Evolutionary conservation across 768 basidiomycete genomes (phyloP).

Genomic region (Stropharia rugosoannulata): DNA sequence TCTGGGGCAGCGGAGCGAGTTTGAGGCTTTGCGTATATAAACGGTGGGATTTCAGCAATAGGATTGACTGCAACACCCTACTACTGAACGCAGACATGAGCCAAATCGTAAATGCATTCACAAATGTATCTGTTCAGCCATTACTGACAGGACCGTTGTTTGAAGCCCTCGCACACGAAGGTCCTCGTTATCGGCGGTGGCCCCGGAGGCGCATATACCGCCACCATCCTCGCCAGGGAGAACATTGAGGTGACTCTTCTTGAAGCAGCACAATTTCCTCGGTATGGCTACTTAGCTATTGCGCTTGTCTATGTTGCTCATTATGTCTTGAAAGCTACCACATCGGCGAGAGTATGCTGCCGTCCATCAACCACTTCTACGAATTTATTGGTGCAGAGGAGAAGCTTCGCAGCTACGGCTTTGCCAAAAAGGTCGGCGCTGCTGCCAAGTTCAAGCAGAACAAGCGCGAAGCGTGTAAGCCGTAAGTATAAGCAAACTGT

Average conservation of each 20-base stretch:
- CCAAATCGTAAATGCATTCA: no score
- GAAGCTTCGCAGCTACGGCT: slow-evolving; percentile 1
- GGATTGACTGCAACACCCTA: no score
- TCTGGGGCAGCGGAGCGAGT: no score
- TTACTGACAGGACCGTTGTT: background rate
- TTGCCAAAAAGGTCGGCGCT: slow-evolving; percentile 1
- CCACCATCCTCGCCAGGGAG: slow-evolving; percentile 4
- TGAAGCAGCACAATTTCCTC: slow-evolving; percentile 6
- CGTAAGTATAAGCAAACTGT: background rate
- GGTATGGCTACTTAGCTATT: background rate
- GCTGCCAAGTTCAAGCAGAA: background rate
- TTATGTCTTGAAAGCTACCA: slow-evolving; percentile 1
- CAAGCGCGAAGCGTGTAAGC: background rate
- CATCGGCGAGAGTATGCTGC: slow-evolving; percentile 9
- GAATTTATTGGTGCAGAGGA: slow-evolving; percentile 7
- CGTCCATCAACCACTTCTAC: slow-evolving; percentile 8
- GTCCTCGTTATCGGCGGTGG: slow-evolving; percentile 6
- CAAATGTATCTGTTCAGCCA: no score
- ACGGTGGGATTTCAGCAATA: no score
- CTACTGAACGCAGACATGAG: no score
- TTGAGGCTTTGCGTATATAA: no score
- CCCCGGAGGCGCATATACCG: slow-evolving; percentile 4
- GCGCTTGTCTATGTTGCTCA: background rate
- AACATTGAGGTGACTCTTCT: slow-evolving; percentile 1
- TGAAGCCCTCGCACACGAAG: slow-evolving; percentile 9